phyloP scores from a whole-genome alignment of 768 basidiomycete genomes.

The Cystobasidium onofrii region DNA sequence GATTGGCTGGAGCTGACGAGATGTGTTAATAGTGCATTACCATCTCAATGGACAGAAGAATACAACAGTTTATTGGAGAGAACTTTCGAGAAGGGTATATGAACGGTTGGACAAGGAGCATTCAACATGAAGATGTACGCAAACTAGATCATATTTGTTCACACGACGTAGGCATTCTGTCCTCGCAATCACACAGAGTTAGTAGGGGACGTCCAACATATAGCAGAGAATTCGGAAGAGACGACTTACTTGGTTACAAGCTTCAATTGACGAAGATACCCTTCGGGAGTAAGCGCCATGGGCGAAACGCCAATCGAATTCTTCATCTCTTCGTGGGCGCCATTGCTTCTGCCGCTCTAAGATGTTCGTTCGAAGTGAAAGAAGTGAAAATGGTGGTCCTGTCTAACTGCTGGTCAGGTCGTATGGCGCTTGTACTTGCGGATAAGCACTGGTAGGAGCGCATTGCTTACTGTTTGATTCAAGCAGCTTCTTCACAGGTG shows the following conservation, averaged over 20 bases:
- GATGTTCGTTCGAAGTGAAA: background rate
- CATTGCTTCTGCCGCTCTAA: background rate
- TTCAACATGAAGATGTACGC: no score
- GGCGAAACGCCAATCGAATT: background rate
- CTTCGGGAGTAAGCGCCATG: background rate
- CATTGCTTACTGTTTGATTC: no score
- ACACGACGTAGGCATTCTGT: background rate
- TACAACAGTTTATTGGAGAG: background rate
- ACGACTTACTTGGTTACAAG: background rate
- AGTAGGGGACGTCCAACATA: no score
- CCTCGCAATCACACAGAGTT: background rate
- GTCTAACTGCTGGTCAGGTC: no score
- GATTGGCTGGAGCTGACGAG: no score
- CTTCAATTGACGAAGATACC: background rate
- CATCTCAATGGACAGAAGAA: slow-evolving; percentile 10
- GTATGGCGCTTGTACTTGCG: no score
- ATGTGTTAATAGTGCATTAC: background rate
- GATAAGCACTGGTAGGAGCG: no score
- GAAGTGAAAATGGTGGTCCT: no score
- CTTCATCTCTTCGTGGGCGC: background rate
- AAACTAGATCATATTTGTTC: background rate
- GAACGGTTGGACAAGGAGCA: no score
- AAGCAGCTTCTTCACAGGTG: no score
- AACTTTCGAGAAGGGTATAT: background rate
- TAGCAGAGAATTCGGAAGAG: no score